phyloP scores from a whole-genome alignment of 1,284 basidiomycete genomes.

The Boletus holoroseus region DNA sequence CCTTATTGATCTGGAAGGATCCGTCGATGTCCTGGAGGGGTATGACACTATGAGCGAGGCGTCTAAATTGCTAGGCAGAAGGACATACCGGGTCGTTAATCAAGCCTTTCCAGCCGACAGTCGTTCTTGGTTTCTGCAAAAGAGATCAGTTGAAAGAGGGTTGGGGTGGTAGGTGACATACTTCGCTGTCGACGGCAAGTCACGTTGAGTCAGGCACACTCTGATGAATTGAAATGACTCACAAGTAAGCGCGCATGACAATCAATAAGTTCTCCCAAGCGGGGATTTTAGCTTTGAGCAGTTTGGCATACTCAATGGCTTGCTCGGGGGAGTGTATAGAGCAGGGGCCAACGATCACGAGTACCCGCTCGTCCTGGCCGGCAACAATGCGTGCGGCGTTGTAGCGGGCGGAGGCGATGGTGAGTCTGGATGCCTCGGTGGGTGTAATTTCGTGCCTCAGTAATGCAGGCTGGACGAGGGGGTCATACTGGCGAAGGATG shows the following conservation, averaged over 20 bases:
- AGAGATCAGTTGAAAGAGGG: slow-evolving; percentile 2
- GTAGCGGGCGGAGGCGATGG: slow-evolving; percentile 76
- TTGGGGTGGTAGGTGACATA: slow-evolving; percentile 22
- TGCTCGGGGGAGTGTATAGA: slow-evolving; percentile 90
- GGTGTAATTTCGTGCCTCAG: slow-evolving; percentile 80
- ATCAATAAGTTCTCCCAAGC: slow-evolving; percentile 78
- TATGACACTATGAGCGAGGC: neutral
- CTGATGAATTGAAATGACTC: slow-evolving; percentile 30
- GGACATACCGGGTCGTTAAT: slow-evolving; percentile 69
- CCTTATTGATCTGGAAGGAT: slow-evolving; percentile 96
- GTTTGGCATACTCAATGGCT: slow-evolving; percentile 84
- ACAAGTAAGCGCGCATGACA: slow-evolving; percentile 97
- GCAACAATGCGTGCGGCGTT: slow-evolving; percentile 73
- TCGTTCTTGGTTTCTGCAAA: slow-evolving; percentile 76
- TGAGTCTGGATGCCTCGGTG: slow-evolving; percentile 52
- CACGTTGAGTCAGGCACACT: slow-evolving; percentile 2
- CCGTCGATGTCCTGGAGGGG: slow-evolving; percentile 69
- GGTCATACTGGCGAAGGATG: slow-evolving; percentile 68
- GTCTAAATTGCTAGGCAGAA: neutral
- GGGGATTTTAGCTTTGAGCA: slow-evolving; percentile 67
- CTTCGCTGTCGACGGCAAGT: slow-evolving; percentile 40
- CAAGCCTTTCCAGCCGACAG: slow-evolving; percentile 85
- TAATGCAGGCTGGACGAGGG: slow-evolving; percentile 85
- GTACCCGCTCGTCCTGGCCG: slow-evolving; percentile 77
- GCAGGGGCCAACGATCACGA: slow-evolving; percentile 94